phyloP scores from a whole-genome alignment of 345 rosid species.

The Ceriops tagal region DNA sequence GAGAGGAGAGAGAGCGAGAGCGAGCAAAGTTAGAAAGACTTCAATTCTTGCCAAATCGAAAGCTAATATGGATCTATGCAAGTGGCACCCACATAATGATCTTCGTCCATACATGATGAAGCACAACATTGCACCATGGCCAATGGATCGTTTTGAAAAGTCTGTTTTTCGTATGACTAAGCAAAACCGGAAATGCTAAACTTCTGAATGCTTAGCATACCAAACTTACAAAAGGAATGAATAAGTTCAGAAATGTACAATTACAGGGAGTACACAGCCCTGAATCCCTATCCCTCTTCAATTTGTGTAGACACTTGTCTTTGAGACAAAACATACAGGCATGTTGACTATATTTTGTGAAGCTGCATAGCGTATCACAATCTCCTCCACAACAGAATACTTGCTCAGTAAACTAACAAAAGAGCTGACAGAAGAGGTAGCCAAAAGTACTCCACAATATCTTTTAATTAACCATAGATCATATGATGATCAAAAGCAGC shows the following conservation, averaged over 20 bases:
- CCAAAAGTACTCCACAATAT: neutral
- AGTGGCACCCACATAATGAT: neutral
- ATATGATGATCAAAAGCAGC: slow-evolving; percentile 3
- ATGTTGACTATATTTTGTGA: too few relatives aligned
- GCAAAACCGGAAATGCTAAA: neutral
- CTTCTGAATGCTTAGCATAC: neutral
- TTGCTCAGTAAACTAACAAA: too few relatives aligned
- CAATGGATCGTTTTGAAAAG: neutral
- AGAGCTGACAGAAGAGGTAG: too few relatives aligned
- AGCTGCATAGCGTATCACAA: too few relatives aligned
- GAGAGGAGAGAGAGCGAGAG: too few relatives aligned
- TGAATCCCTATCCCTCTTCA: too few relatives aligned
- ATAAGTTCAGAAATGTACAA: neutral
- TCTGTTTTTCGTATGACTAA: neutral
- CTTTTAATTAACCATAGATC: neutral
- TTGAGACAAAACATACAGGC: too few relatives aligned
- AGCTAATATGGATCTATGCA: neutral
- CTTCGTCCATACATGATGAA: neutral
- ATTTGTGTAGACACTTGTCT: too few relatives aligned
- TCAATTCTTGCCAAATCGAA: neutral
- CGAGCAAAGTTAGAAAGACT: neutral
- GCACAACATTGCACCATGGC: neutral
- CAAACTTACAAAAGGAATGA: neutral
- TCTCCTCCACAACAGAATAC: too few relatives aligned
- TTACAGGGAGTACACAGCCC: too few relatives aligned